A percentile compares a stretch with the other conserved stretches of the same genome.
These are phyloP conservation scores for Handroanthus guayacan DNA, from an alignment of 257 asterid genomes.

Conservation along the genomic window DNA sequence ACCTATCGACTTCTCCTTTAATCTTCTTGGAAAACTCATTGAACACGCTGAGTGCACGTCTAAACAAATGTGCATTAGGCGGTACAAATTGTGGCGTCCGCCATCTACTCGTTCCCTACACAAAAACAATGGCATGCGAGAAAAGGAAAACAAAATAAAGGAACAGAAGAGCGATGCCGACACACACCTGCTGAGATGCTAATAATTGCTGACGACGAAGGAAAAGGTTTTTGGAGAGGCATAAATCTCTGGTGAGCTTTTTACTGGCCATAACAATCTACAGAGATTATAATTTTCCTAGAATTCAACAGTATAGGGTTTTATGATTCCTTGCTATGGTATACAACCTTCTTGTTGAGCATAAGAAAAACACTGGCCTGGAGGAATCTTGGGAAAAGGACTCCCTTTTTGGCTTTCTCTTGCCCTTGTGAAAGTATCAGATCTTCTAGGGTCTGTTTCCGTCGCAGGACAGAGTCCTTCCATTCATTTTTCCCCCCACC, in stretches of 20 bases:
- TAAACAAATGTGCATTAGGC: conserved; percentile 45
- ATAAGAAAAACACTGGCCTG: background rate
- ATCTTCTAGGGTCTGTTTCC: background rate
- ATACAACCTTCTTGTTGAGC: background rate
- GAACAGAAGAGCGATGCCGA: background rate
- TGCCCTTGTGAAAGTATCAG: background rate
- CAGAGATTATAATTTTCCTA: background rate
- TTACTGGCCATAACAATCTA: conserved; percentile 62
- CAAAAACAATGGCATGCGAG: background rate
- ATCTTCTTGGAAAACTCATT: conserved; percentile 77
- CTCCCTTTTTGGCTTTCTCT: background rate
- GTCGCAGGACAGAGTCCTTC: background rate
- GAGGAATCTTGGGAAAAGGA: conserved; percentile 4
- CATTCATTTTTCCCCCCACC: too few species aligned
- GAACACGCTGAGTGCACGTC: conserved; percentile 73
- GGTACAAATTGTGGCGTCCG: conserved; percentile 40
- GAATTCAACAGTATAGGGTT: conserved; percentile 14
- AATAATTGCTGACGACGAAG: conserved; percentile 52
- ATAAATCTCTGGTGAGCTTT: conserved; percentile 69
- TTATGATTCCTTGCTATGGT: background rate
- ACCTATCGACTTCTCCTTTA: conserved; percentile 74
- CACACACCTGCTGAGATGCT: conserved; percentile 54
- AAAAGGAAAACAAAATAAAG: too few species aligned
- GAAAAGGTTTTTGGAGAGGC: conserved; percentile 50
- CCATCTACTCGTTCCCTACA: conserved; percentile 50